Evolutionary conservation across 306 rosid species (phyloP).

Genomic region (Hippophae tibetana): DNA sequence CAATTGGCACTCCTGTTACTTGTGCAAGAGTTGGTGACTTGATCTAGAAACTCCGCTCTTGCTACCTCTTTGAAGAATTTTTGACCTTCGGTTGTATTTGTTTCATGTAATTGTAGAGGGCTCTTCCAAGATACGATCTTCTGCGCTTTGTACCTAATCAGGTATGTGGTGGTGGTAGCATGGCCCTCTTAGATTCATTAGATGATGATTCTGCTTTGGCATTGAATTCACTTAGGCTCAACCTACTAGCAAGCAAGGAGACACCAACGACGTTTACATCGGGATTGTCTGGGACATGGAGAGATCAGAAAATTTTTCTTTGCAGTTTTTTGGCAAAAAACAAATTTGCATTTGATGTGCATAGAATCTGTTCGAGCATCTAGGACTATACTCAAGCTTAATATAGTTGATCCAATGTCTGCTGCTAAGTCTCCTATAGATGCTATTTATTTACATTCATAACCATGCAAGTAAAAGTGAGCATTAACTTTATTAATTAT

Average conservation of each 20-base stretch:
- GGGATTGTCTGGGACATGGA: conserved; percentile 99
- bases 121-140: conserved; percentile 93
- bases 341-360: conserved; percentile 90
- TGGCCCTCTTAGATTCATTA: conserved; percentile 94
- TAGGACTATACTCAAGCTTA: conserved; percentile 77
- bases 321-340: conserved; percentile 90
- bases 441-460: conserved; percentile 32
- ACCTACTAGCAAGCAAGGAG: conserved; percentile 58
- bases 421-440: conserved; percentile 99
- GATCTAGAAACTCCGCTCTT: conserved; percentile 86
- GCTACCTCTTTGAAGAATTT: conserved; percentile 98
- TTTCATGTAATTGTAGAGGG: conserved; percentile 95
- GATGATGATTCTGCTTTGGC: conserved; percentile 67
- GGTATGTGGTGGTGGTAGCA: conserved; percentile 97
- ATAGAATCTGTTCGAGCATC: conserved; percentile 63
- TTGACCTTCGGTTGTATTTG: conserved; percentile 81
- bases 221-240: conserved; percentile 64
- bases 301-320: conserved; percentile 77
- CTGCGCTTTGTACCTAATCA: conserved; percentile 91
- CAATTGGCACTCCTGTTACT: conserved; percentile 9
- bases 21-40: conserved; percentile 71
- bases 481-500: neutral
- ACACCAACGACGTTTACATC: conserved; percentile 80
- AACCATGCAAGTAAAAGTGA: no score
- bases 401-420: conserved; percentile 95